Percentiles rank a stretch among this genome's conserved stretches.
Conservation (phyloP, 2,329 filamentous ascomycete genomes). For the Ophiostoma perfectum region DNA sequence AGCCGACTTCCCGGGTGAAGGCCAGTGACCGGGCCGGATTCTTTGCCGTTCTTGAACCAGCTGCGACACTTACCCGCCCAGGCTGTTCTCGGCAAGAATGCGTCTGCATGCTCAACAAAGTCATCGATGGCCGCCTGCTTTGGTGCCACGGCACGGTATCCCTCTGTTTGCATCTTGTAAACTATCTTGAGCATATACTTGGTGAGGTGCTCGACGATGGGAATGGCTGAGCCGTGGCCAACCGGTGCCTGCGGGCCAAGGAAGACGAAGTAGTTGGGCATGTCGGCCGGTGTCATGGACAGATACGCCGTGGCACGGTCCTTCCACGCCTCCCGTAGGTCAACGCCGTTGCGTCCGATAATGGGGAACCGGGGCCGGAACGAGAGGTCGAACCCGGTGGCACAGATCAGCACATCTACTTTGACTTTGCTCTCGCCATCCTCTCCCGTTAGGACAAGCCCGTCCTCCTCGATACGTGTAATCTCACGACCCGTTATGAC, state of each 20-base stretch:
- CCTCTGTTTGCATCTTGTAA: constrained; percentile 31
- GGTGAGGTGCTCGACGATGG: constrained; percentile 31
- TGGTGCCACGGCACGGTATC: constrained; percentile 28
- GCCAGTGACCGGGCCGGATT: constrained; percentile 20
- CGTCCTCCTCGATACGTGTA: constrained; percentile 33
- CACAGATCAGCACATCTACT: constrained; percentile 33
- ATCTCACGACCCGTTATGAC: constrained; percentile 38
- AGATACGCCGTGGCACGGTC: constrained; percentile 23
- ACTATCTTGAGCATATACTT: constrained; percentile 31
- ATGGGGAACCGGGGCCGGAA: constrained; percentile 34
- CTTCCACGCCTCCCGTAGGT: constrained; percentile 26
- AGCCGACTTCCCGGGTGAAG: constrained; percentile 26
- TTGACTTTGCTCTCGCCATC: constrained; percentile 31
- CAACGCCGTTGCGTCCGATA: constrained; percentile 21
- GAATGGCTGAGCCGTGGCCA: constrained; percentile 25
- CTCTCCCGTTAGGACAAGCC: constrained; percentile 28
- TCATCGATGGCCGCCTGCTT: constrained; percentile 26
- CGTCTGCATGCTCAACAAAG: constrained; percentile 30
- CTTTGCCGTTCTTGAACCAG: constrained; percentile 31
- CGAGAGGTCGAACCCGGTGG: constrained; percentile 37
- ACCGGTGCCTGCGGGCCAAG: constrained; percentile 28
- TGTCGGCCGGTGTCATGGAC: constrained; percentile 20
- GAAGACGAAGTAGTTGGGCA: constrained; percentile 28
- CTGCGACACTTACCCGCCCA: constrained; percentile 31
- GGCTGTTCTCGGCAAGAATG: constrained; percentile 32